Base-by-base conservation (phyloP, 805 yeast genomes). In the Priceomyces fermenticarens region DNA sequence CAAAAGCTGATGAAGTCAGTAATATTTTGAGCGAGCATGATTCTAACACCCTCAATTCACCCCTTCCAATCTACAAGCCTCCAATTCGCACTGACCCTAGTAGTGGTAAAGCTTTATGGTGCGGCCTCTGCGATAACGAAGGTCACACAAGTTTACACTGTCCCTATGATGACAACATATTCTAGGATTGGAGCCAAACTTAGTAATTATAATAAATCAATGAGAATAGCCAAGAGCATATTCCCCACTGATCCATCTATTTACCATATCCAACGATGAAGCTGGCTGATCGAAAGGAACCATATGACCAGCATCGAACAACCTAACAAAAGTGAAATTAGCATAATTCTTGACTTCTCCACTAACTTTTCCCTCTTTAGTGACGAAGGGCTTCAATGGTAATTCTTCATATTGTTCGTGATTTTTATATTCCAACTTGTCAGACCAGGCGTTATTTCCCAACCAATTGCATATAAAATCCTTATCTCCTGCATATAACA, bases 301-400 rank as follows among this genome's bases (percentile, higher is more conserved):
- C 97, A 90, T 89, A 67, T 91, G 97, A 20, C 97, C 97, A 39
- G 95, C 97, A 47, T 81, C 91, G 55, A 73, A 90, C 8, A 90
- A 79, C 62, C 96, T 78, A 62, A 88, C 72, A 70, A 84, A 91
- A 3, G 96, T 85, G 52, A 90, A 80, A 44, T 77, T 73, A 36
- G 82, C 82, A 49, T 72, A 76, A 55, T 79, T 83, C 70, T 88
- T 88, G 23, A 82, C 83, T 54, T 84, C 80, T 44, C 98, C 98
- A 17, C 80, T 77, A 47, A 67, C 62, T 39, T 73, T 72, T 7
- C 41, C 38, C 5, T 38, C 44, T 20, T 42, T 35, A 17, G 55
- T 55, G 15, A 33, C 31, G 78, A 77, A 81, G 32, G 72, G 68
- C 44, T 58, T 62, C 46, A 59, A 58, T 13, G 56, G 44, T 41